Conservation (phyloP, 2,329 filamentous ascomycete genomes). For the Epichloe glyceriae region DNA sequence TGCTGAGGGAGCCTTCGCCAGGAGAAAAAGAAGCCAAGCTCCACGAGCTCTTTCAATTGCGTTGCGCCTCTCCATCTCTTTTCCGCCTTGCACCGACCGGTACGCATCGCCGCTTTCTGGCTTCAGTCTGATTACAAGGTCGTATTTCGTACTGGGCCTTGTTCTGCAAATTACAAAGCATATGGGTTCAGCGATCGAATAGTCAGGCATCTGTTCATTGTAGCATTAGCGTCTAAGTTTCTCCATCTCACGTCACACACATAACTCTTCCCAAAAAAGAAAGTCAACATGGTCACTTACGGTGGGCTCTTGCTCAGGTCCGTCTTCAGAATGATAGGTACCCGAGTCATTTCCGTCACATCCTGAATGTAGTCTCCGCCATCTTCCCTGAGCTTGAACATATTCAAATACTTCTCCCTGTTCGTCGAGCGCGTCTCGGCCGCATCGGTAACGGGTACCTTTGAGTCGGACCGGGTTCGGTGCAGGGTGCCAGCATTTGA, state of each 20-base stretch:
- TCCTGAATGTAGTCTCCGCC: slow-evolving; percentile 96
- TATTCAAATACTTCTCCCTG: slow-evolving; percentile 90
- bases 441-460: slow-evolving; percentile 61
- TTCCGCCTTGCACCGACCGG: neutral
- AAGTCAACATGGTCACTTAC: slow-evolving; percentile 50
- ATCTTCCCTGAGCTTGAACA: slow-evolving; percentile 84
- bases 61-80: slow-evolving; percentile 1
- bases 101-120: neutral
- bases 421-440: slow-evolving; percentile 71
- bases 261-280: neutral
- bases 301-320: slow-evolving; percentile 97
- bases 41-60: slow-evolving; percentile 6
- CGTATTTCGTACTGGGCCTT: neutral
- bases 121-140: slow-evolving; percentile 4
- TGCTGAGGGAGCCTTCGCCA: neutral
- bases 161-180: slow-evolving; percentile 35
- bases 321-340: slow-evolving; percentile 97
- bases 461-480: slow-evolving; percentile 88
- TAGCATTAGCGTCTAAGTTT: neutral
- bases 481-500: slow-evolving; percentile 58
- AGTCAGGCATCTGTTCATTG: slow-evolving; percentile 53
- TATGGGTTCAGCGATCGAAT: slow-evolving; percentile 74
- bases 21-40: neutral
- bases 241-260: neutral
- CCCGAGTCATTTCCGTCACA: slow-evolving; percentile 91